Evolutionary conservation across 78 protist genomes (phyloP).

Genomic region (Dictyostelium intermedium): DNA sequence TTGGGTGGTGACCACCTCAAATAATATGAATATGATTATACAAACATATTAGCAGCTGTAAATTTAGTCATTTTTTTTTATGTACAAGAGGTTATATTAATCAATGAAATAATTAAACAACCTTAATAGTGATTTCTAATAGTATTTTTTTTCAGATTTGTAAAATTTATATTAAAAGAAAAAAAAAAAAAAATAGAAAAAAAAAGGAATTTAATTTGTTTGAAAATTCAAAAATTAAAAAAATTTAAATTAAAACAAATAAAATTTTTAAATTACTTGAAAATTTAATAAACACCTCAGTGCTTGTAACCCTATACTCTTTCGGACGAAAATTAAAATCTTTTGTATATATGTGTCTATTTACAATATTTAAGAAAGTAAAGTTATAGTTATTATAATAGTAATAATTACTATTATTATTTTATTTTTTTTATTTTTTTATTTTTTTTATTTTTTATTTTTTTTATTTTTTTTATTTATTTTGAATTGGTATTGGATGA

Average conservation of each 20-base stretch:
- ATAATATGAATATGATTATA: not conserved
- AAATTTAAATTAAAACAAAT: too few species aligned
- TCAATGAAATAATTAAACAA: too few species aligned
- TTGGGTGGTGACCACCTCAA: not conserved
- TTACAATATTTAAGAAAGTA: too few species aligned
- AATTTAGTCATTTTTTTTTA: slow-evolving; percentile 31
- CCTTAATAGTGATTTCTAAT: too few species aligned
- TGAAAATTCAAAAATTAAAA: not conserved
- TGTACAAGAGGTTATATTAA: not conserved
- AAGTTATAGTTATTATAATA: too few species aligned
- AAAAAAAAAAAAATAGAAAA: too few species aligned
- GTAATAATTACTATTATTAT: too few species aligned
- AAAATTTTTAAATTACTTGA: not conserved
- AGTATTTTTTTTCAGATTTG: not conserved
- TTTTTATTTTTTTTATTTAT: not conserved
- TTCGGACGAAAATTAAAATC: not conserved
- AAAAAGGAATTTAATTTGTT: not conserved
- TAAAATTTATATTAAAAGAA: too few species aligned
- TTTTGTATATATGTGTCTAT: too few species aligned
- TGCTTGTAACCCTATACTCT: not conserved
- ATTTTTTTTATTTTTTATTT: not conserved
- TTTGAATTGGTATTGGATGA: slow-evolving; percentile 84
- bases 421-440: too few species aligned
- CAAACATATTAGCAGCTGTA: slow-evolving; percentile 65
- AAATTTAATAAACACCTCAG: not conserved